Evolutionary conservation across 345 rosid species (phyloP).

Genomic region (Physaria fendleri): DNA sequence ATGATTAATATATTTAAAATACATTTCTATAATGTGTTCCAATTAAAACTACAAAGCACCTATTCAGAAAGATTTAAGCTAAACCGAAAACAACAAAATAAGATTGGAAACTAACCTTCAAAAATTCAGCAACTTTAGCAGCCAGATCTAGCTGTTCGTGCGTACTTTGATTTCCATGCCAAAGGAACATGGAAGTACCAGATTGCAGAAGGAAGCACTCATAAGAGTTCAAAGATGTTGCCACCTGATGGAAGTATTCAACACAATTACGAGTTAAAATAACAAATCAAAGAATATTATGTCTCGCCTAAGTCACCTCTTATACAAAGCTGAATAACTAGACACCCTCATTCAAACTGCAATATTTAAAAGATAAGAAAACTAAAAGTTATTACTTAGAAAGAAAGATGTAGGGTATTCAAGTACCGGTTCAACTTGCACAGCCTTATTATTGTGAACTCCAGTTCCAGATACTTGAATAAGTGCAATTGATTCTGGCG

Average conservation of each 20-base stretch:
- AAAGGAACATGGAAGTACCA: slow-evolving; percentile 74
- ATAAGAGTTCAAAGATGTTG: slow-evolving; percentile 69
- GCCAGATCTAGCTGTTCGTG: slow-evolving; percentile 89
- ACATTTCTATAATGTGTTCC: background rate
- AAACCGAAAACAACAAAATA: background rate
- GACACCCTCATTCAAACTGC: background rate
- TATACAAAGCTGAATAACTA: background rate
- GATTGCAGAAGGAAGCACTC: slow-evolving; percentile 98
- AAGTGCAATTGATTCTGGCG: slow-evolving; percentile 65
- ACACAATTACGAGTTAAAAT: background rate
- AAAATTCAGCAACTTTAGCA: slow-evolving; percentile 71
- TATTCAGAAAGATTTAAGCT: background rate
- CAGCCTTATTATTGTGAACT: slow-evolving; percentile 59
- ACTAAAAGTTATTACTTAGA: background rate
- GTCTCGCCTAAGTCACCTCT: background rate
- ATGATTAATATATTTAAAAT: background rate
- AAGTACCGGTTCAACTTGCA: slow-evolving; percentile 86
- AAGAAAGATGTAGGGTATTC: slow-evolving; percentile 3
- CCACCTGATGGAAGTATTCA: slow-evolving; percentile 46
- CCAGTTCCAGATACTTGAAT: slow-evolving; percentile 77
- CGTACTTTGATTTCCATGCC: slow-evolving; percentile 96
- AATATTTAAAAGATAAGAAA: background rate
- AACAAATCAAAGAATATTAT: background rate
- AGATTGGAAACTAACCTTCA: slow-evolving; percentile 48
- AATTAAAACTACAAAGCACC: background rate